Percentiles rank a stretch among this genome's conserved stretches.
phyloP scores from a whole-genome alignment of 495 filamentous ascomycete species.

The Xylaria venustula region DNA sequence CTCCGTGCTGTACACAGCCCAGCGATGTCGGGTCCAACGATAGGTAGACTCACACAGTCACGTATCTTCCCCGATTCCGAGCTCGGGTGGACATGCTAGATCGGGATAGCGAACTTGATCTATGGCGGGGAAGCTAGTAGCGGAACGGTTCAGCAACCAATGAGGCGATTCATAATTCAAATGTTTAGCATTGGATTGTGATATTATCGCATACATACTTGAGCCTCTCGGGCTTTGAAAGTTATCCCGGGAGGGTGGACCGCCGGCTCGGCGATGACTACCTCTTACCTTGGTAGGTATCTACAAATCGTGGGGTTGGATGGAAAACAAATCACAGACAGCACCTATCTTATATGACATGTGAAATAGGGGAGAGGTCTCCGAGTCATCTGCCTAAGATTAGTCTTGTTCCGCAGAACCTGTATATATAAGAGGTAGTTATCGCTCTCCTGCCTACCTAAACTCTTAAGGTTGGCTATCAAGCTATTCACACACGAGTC shows the following conservation, averaged over 20 bases:
- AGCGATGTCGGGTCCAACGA: constrained; percentile 8
- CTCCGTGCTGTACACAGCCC: background rate
- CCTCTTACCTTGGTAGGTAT: too few relatives aligned
- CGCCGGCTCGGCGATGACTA: background rate
- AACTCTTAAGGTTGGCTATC: background rate
- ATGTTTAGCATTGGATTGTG: background rate
- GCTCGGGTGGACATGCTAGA: constrained; percentile 13
- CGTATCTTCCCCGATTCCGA: background rate
- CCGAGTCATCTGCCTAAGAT: background rate
- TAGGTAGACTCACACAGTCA: constrained; percentile 5
- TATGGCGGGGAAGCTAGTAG: constrained; percentile 6
- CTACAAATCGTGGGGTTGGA: background rate
- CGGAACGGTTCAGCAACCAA: background rate
- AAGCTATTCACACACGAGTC: background rate
- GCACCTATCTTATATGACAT: background rate
- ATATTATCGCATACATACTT: background rate
- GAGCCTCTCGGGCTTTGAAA: background rate
- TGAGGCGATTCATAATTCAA: background rate
- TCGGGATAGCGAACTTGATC: background rate
- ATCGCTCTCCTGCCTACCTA: background rate
- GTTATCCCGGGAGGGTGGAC: background rate
- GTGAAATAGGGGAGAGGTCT: background rate
- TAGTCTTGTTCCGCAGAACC: background rate
- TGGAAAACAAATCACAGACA: background rate
- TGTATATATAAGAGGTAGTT: background rate